These are phyloP conservation scores for Aspergillus carbonarius DNA, from an alignment of 2,329 filamentous ascomycete species.

Conservation along the genomic window DNA sequence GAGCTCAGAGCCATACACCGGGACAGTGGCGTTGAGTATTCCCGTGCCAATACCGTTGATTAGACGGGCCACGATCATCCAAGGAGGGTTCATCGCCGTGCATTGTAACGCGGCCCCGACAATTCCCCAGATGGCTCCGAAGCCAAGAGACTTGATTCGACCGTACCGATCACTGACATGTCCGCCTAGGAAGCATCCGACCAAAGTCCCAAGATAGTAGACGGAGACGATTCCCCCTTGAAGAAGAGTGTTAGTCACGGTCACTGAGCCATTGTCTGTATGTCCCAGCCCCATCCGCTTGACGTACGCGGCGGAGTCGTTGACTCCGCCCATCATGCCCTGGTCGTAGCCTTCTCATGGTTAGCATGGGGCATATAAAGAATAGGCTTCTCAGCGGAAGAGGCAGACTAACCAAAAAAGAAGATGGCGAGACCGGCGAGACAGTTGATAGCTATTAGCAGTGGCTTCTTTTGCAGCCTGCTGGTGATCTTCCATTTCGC, in stretches of 20 bases:
- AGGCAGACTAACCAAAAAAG: not conserved
- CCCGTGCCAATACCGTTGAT: constrained; percentile 65
- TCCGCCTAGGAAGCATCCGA: constrained; percentile 60
- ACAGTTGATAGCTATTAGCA: not conserved
- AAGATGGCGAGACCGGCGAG: not conserved
- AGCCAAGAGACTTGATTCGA: constrained; percentile 60
- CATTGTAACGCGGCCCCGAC: constrained; percentile 54
- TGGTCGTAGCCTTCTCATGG: not conserved
- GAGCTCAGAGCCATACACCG: constrained; percentile 67
- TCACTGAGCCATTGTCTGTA: constrained; percentile 6
- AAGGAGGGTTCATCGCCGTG: constrained; percentile 53
- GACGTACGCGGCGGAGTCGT: not conserved
- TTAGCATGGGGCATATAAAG: not conserved
- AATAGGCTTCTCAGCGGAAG: not conserved
- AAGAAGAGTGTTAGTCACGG: constrained; percentile 51
- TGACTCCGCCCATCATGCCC: constrained; percentile 43
- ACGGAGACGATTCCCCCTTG: constrained; percentile 60
- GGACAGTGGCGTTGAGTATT: constrained; percentile 65
- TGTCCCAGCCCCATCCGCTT: constrained; percentile 35
- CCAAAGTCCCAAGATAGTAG: constrained; percentile 58
- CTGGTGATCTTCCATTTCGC: not conserved
- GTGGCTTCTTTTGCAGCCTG: not conserved
- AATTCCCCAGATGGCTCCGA: constrained; percentile 51
- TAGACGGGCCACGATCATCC: constrained; percentile 63
- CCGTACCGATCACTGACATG: constrained; percentile 61